A percentile compares a stretch with the other conserved stretches of the same genome.
Evolutionary conservation across 345 rosid genomes (phyloP).

Genomic region (Carallia pectinifolia): DNA sequence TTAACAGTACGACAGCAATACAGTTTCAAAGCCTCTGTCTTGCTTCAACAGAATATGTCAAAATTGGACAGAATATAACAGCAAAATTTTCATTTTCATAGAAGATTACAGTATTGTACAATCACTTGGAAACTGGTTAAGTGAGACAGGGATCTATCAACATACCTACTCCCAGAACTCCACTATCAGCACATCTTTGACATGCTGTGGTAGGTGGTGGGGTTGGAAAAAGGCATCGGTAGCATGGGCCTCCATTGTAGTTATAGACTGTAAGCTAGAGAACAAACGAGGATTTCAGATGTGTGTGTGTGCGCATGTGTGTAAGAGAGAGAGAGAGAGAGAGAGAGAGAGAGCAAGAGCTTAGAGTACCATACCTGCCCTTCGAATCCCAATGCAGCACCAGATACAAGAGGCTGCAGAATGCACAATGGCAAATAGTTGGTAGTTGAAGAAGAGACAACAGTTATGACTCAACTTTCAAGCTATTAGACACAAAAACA

Average conservation of each 20-base stretch:
- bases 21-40: not conserved
- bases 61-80: no score
- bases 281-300: not conserved
- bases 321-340: not conserved
- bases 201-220: constrained; percentile 86
- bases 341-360: no score
- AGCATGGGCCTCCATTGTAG: constrained; percentile 76
- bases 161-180: constrained; percentile 87
- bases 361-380: constrained; percentile 64
- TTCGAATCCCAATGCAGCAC: constrained; percentile 94
- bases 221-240: constrained; percentile 77
- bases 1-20: not conserved
- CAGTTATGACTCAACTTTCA: not conserved
- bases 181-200: constrained; percentile 86
- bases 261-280: constrained; percentile 68
- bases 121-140: not conserved
- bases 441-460: not conserved
- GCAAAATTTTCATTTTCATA: not conserved
- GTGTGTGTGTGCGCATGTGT: not conserved
- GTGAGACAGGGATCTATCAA: not conserved
- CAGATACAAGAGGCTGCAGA: constrained; percentile 91
- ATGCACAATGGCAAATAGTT: constrained; percentile 16
- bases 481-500: not conserved
- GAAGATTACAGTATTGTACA: not conserved
- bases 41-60: not conserved